Base-by-base conservation (phyloP, 2,329 filamentous ascomycete genomes). In the Phaeophleospora eucalypticola region DNA sequence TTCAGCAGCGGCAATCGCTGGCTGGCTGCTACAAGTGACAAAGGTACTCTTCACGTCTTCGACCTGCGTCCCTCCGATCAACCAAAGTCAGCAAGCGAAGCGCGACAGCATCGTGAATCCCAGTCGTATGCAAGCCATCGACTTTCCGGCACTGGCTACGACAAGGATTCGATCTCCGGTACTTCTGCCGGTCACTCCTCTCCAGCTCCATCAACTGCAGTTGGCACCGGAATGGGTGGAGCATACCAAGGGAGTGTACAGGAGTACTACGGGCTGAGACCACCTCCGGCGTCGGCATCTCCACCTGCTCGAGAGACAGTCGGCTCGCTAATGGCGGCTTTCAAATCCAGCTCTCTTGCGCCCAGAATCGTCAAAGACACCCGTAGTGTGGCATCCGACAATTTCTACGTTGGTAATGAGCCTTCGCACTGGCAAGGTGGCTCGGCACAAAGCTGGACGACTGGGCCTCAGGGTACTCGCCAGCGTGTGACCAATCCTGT, bases 1-100 rank as follows among this genome's bases (percentile, higher is more conserved):
- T 93, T 98, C 66, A 94, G 87, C 16, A 90, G 90, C 0, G 83
- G 83, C 1, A 87, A 86, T 42, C 80, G 78, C 36, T 79, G 89
- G 63, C 77, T 97, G 9, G 93, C 93, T 19, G 91, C 89, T 52
- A 97, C 91, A 1, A 96, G 90, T 1, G 93, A 98, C 74, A 98
- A 97, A 70, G 90, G 88, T 4, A 98, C 90, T 0, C 76, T 98
- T 9, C 93, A 98, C 68, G 79, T 98, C 32, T 98, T 96, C 64
- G 89, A 97, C 62, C 77, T 96, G 1, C 84, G 85, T 3, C 77
- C 79, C 49, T 71, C 74, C 7, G 48, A 50, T 36, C 18, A 54
- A 19, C 39, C 44, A n/a, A 43, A 47, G 27, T 15, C 34, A 8
- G 46, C 48, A 4, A 36, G 38, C 10, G 15, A 20, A 14, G 21